phyloP scores from a whole-genome alignment of 148 eudicot genomes.

The Camellia sinensis region DNA sequence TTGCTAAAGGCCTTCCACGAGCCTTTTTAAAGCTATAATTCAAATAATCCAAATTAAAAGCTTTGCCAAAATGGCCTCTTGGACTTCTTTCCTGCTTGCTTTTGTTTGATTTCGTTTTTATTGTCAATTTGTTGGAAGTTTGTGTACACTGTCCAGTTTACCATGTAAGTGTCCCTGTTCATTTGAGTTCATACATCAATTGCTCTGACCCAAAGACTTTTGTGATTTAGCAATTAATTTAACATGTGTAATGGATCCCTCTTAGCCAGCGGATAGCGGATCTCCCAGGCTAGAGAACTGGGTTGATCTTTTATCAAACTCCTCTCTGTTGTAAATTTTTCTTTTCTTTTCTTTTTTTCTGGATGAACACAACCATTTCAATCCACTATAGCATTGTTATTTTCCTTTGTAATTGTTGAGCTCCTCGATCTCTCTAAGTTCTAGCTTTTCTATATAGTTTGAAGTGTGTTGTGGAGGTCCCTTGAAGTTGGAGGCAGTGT shows the following conservation, averaged over 20 bases:
- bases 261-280: background rate
- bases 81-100: background rate
- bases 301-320: background rate
- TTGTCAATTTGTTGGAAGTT: background rate
- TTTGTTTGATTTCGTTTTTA: background rate
- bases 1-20: no score
- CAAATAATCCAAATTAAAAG: no score
- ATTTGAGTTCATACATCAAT: conserved; percentile 3
- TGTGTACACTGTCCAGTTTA: background rate
- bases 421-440: background rate
- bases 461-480: background rate
- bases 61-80: no score
- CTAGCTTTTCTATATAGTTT: background rate
- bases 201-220: background rate
- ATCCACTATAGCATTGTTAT: background rate
- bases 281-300: background rate
- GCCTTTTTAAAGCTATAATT: no score
- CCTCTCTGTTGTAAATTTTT: background rate
- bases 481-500: background rate
- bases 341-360: background rate
- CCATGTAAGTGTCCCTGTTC: background rate
- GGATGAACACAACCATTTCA: background rate
- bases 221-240: background rate
- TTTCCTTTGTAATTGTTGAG: background rate
- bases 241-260: background rate